Percentiles rank a stretch among this genome's conserved stretches.
Conservation (phyloP, 108 stramenopile species). For the Fragilaria crotonensis region DNA sequence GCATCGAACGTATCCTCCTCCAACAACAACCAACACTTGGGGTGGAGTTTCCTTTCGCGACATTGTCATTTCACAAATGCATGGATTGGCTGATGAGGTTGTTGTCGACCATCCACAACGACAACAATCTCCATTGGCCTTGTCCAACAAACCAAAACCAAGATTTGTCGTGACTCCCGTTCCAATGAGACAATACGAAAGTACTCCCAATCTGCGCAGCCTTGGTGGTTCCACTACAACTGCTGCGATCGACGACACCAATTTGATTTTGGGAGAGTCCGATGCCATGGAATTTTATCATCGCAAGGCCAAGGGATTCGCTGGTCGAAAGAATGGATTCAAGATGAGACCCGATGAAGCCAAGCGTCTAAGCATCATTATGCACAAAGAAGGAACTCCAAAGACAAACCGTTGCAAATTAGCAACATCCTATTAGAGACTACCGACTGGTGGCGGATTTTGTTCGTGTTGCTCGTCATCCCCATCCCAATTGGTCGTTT, state of each 20-base stretch:
- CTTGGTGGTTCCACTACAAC: too few species aligned
- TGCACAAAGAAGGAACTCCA: slow-evolving; percentile 73
- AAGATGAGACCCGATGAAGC: slow-evolving; percentile 74
- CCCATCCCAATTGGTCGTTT: too few species aligned
- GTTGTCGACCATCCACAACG: neutral
- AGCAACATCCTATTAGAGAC: too few species aligned
- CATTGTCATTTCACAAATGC: neutral
- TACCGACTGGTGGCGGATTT: too few species aligned
- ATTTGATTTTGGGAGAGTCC: slow-evolving; percentile 48
- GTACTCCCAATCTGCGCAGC: neutral
- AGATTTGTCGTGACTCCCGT: neutral
- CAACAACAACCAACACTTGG: neutral
- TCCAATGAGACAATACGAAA: neutral
- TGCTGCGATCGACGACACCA: too few species aligned
- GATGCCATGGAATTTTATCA: slow-evolving; percentile 72
- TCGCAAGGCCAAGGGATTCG: slow-evolving; percentile 54
- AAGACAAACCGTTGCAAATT: slow-evolving; percentile 23
- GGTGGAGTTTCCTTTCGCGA: neutral
- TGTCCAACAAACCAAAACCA: neutral
- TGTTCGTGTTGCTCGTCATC: too few species aligned
- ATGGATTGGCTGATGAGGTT: neutral
- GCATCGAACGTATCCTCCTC: too few species aligned
- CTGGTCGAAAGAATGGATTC: slow-evolving; percentile 44
- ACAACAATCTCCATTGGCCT: neutral
- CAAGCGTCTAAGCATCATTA: slow-evolving; percentile 69